These are phyloP conservation scores for Cyberlindnera xylosilytica DNA, from an alignment of 805 yeast species.

Conservation along the genomic window DNA sequence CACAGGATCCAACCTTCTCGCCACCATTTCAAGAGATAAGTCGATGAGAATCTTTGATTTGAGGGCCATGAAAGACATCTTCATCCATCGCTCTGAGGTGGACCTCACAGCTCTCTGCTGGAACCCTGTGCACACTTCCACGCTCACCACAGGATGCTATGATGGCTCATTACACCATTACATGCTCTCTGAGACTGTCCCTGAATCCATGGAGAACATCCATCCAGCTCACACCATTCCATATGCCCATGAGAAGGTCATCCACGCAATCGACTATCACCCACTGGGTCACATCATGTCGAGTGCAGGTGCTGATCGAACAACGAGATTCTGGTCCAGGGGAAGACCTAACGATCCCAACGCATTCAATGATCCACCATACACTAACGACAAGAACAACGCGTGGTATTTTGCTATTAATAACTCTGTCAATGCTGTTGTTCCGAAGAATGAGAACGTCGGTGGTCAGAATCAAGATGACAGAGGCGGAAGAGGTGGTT, in stretches of 20 bases:
- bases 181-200: slow-evolving; percentile 44
- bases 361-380: slow-evolving; percentile 78
- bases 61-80: slow-evolving; percentile 75
- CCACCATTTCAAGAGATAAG: slow-evolving; percentile 85
- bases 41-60: slow-evolving; percentile 86
- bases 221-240: slow-evolving; percentile 65
- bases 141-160: slow-evolving; percentile 81
- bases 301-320: slow-evolving; percentile 91
- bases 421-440: slow-evolving; percentile 32
- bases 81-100: slow-evolving; percentile 73
- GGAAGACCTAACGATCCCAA: slow-evolving; percentile 86
- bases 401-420: slow-evolving; percentile 52
- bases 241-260: slow-evolving; percentile 90
- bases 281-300: slow-evolving; percentile 90
- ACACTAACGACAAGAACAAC: slow-evolving; percentile 59
- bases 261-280: slow-evolving; percentile 86
- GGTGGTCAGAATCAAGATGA: slow-evolving; percentile 13
- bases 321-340: slow-evolving; percentile 92
- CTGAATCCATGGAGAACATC: slow-evolving; percentile 37
- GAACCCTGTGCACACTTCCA: slow-evolving; percentile 85
- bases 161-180: slow-evolving; percentile 86
- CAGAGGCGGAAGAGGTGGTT: neutral
- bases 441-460: slow-evolving; percentile 30
- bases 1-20: slow-evolving; percentile 64
- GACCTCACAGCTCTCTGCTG: slow-evolving; percentile 86